Base-by-base conservation (phyloP, 768 basidiomycete genomes). In the Lactarius sp. region DNA sequence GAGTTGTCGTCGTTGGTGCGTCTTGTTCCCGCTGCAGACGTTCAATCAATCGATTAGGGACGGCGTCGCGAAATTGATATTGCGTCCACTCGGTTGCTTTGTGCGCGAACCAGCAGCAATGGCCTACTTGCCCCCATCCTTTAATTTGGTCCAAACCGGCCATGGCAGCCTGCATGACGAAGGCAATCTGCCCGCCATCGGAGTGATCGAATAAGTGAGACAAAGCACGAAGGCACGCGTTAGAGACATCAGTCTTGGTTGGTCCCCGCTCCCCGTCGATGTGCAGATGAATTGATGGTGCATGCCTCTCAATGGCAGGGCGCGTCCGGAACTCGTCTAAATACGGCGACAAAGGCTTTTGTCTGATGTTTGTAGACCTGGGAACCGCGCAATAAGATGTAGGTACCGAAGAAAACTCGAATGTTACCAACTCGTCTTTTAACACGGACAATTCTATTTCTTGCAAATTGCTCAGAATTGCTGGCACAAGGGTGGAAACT, bases 61-160 rank as follows among this genome's bases (percentile, higher is more conserved):
- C 84, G 31, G 88, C 88, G 70, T 91, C 96, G 31, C 95, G 88
- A 74, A 95, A 95, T 72, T 95, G 95, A 67, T 95, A 92, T 71
- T 90, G 92, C 6, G 90, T 83, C 90, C 92, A 95, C 69, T 92
- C 87, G n/a, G 85, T 85, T 6, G 83, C 80, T 70, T 83, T 86
- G 62, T 85, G 82, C 13, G 87, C 84, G 61, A 92, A 79, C 94
- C 94, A 98, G 60, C 85, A 82, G 70, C 87, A 95, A 69, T 92
- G 85, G 7, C 85, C 82, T 0, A 81, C 68, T 64, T 85, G 83
- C 18, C 69, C 70, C 94, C 94, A 97, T 22, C 82, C 81, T 33
- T 78, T 72, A 8, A 80, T 74, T 10, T 79, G 75, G 49, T 90
- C 84, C 44, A 94, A 79, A 67, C 80, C 84, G 66, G 86, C 84